These are phyloP conservation scores for Vanderwaltozyma tropicalis DNA, from an alignment of 805 yeast genomes.

Conservation along the genomic window DNA sequence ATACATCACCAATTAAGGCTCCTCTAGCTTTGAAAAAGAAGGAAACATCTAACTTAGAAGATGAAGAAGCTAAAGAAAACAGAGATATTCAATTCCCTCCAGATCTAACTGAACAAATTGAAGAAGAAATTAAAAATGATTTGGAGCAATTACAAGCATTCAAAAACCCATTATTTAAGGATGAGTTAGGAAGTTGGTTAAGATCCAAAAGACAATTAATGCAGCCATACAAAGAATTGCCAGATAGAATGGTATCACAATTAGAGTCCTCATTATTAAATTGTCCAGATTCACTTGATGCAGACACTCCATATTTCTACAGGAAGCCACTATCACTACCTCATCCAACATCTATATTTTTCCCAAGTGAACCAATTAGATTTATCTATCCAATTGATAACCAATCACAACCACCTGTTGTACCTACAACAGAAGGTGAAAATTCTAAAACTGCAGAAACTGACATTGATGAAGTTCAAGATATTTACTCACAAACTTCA, in stretches of 20 bases:
- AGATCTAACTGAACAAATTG: slow-evolving; percentile 21
- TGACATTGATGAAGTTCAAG: slow-evolving; percentile 11
- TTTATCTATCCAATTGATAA: slow-evolving; percentile 20
- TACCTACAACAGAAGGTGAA: slow-evolving; percentile 1
- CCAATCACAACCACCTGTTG: slow-evolving; percentile 1
- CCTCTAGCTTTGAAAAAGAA: no score
- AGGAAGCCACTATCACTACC: slow-evolving; percentile 67
- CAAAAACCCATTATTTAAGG: slow-evolving; percentile 21
- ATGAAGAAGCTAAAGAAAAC: not conserved
- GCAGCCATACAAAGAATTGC: slow-evolving; percentile 25
- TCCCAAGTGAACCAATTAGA: slow-evolving; percentile 46
- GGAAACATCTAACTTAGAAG: no score
- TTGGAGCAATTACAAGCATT: slow-evolving; percentile 17
- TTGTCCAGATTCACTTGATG: slow-evolving; percentile 89
- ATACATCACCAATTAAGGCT: not conserved
- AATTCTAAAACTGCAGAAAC: slow-evolving; percentile 3
- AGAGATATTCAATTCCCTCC: slow-evolving; percentile 17
- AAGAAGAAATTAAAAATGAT: slow-evolving; percentile 19
- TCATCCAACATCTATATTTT: slow-evolving; percentile 81
- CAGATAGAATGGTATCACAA: slow-evolving; percentile 21
- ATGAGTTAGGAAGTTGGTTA: slow-evolving; percentile 23
- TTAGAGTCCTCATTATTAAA: slow-evolving; percentile 72
- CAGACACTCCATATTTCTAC: slow-evolving; percentile 60
- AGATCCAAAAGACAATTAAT: slow-evolving; percentile 20
- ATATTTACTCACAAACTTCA: slow-evolving; percentile 26